Conservation (phyloP, 2,329 filamentous ascomycete species). For the Arthrobotrys sinensis region DNA sequence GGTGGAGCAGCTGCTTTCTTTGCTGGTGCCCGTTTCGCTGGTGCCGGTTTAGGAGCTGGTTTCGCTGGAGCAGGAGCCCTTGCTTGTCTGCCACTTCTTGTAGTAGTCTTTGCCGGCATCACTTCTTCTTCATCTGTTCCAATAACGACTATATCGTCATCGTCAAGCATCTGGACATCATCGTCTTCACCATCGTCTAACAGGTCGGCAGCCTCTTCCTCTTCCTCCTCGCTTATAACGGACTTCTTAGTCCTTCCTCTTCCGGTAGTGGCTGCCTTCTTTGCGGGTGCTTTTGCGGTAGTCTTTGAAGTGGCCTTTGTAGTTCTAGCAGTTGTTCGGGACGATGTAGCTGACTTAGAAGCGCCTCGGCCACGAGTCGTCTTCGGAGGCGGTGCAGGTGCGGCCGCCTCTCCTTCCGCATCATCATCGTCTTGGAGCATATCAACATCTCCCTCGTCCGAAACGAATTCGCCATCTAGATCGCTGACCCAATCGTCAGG, state of each 20-base stretch:
- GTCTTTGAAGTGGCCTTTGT: conserved; percentile 64
- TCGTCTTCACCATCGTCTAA: conserved; percentile 68
- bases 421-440: conserved; percentile 69
- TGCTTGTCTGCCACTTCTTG: conserved; percentile 58
- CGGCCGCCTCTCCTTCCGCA: conserved; percentile 69
- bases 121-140: conserved; percentile 72
- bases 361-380: conserved; percentile 52
- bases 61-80: conserved; percentile 60
- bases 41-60: conserved; percentile 66
- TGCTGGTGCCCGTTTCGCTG: conserved; percentile 64
- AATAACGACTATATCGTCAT: conserved; percentile 71
- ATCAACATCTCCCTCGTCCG: conserved; percentile 71
- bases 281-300: conserved; percentile 65
- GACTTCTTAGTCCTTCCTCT: conserved; percentile 67
- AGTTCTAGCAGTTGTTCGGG: conserved; percentile 64
- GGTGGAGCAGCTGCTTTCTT: conserved; percentile 67
- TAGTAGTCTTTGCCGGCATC: conserved; percentile 63
- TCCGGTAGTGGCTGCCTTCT: conserved; percentile 63
- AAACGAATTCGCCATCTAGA: conserved; percentile 86
- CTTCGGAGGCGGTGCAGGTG: conserved; percentile 66
- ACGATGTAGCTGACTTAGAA: conserved; percentile 64
- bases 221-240: conserved; percentile 65
- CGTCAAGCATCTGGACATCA: conserved; percentile 68
- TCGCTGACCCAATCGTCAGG: conserved; percentile 91
- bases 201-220: conserved; percentile 67